Evolutionary conservation across 371 early-diverging fungal species (phyloP).

Genomic region (Mortierella sp.): DNA sequence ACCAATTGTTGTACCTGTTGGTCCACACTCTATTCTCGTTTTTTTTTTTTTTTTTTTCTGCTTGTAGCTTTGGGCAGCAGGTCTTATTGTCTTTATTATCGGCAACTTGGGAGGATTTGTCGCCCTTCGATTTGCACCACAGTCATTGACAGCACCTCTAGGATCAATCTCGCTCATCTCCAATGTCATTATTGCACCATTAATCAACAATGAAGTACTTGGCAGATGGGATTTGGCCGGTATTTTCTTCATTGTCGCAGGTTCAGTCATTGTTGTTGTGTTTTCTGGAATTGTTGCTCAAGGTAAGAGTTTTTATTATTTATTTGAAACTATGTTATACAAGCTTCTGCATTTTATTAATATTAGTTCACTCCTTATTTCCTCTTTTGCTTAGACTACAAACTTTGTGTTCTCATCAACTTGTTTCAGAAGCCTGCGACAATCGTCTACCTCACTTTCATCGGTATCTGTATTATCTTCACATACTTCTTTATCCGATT

Average conservation of each 20-base stretch:
- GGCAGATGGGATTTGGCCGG: slow-evolving; percentile 74
- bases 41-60: neutral
- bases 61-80: slow-evolving; percentile 69
- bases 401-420: slow-evolving; percentile 80
- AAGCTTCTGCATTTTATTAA: slow-evolving; percentile 5
- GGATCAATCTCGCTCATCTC: slow-evolving; percentile 86
- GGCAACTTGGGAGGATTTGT: slow-evolving; percentile 84
- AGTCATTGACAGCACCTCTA: slow-evolving; percentile 87
- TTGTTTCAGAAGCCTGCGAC: slow-evolving; percentile 77
- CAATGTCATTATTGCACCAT: slow-evolving; percentile 87
- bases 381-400: slow-evolving; percentile 63
- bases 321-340: neutral
- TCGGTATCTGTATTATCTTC: slow-evolving; percentile 64
- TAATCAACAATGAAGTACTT: slow-evolving; percentile 84
- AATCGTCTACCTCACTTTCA: slow-evolving; percentile 76
- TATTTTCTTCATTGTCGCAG: slow-evolving; percentile 82
- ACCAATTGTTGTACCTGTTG: neutral
- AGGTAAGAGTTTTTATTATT: slow-evolving; percentile 21
- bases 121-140: slow-evolving; percentile 89
- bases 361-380: neutral
- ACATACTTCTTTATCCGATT: slow-evolving; percentile 68
- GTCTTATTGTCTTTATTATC: slow-evolving; percentile 75
- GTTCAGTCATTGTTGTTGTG: slow-evolving; percentile 81
- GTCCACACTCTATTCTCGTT: neutral
- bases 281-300: slow-evolving; percentile 74